Conservation (phyloP, 345 rosid species). For the Excoecaria cochinchinensis region DNA sequence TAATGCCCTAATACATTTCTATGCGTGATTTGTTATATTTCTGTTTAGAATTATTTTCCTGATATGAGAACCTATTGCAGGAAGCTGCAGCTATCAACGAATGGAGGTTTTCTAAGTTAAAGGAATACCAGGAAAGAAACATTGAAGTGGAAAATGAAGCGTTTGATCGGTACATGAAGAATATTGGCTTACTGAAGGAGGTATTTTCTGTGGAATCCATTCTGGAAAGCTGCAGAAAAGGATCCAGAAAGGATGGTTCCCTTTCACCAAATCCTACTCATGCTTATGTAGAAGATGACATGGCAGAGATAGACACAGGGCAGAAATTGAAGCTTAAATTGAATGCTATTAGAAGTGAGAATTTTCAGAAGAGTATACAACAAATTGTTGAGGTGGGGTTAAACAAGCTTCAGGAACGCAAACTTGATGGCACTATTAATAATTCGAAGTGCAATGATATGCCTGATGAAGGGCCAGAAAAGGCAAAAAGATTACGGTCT, state of each 20-base stretch:
- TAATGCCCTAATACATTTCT: background rate
- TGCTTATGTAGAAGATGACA: conserved; percentile 30
- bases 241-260: conserved; percentile 29
- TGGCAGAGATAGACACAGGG: conserved; percentile 30
- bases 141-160: conserved; percentile 80
- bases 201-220: conserved; percentile 53
- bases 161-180: conserved; percentile 77
- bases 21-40: conserved; percentile 7
- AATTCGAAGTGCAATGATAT: conserved; percentile 32
- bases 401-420: conserved; percentile 45
- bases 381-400: conserved; percentile 63
- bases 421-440: conserved; percentile 23
- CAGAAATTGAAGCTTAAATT: conserved; percentile 53
- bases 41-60: conserved; percentile 6
- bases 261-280: conserved; percentile 18
- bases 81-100: conserved; percentile 82
- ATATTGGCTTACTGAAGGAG: conserved; percentile 73
- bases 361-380: conserved; percentile 48
- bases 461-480: conserved; percentile 33
- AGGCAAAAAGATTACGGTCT: conserved; percentile 30
- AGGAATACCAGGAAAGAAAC: conserved; percentile 67
- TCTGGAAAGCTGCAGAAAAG: conserved; percentile 33
- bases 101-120: conserved; percentile 89
- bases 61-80: conserved; percentile 40
- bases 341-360: conserved; percentile 48